Evolutionary conservation across 202 grass and related monocot species (phyloP), one percentile per base, ranked within the genome.

Genomic region (Cymbopogon flexuosus): DNA sequence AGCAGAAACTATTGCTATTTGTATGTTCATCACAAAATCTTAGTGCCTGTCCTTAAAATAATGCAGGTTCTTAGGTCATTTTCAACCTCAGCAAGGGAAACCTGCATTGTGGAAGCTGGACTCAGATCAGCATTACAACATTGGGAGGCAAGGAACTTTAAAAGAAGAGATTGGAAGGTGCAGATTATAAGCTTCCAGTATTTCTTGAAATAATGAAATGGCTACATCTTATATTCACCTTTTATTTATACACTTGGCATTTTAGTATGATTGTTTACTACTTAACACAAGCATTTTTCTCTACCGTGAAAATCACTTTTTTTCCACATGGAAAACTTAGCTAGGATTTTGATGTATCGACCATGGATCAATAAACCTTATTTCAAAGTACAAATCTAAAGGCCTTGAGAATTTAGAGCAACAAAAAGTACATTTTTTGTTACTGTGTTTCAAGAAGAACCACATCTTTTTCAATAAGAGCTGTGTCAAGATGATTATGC

Each of bases 41-140:
- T 68, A 62, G 63, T 68, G 57, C 34, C 3, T 60, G 5, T 83
- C 70, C n/a, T 80, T 21, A 22, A 19, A 83, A 93, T 75, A 72
- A 63, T 83, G 35, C 83, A 99, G 96, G 29, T 99, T 99, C 66
- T 84, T 99, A 71, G 96, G 93, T 16, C 90, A 99, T 83, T 99
- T 99, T 36, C 92, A 96, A 84, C 96, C 96, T 36, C 96, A 99
- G 62, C 80, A 88, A 72, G 90, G 85, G 36, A 99, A 91, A 93
- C 88, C 92, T 35, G 87, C 96, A 21, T 80, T 96, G 63, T 99
- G 92, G 96, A 92, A 99, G 70, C 82, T 99, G 83, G 88, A 91
- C 67, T 99, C 96, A 23, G 96, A 99, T 88, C 90, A 99, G 79
- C 90, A 99, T 74, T 93, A 96, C 78, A 99, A 90, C 67, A 81